Evolutionary conservation across 108 stramenopile species (phyloP).

Genomic region (Cyclotella choctawhatcheeana): DNA sequence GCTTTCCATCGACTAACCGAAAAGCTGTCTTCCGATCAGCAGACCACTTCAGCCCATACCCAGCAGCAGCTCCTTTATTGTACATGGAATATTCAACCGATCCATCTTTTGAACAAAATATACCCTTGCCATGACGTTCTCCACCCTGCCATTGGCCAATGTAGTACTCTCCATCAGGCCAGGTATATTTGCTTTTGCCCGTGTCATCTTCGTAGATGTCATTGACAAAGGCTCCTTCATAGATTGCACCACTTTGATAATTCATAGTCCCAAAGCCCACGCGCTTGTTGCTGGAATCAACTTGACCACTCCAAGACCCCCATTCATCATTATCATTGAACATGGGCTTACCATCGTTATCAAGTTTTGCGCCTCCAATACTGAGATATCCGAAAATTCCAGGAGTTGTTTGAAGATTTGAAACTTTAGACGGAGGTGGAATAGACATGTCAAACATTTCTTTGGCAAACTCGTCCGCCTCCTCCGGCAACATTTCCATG

Average conservation of each 20-base stretch:
- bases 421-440: conserved; percentile 17
- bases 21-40: conserved; percentile 24
- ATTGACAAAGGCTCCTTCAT: conserved; percentile 30
- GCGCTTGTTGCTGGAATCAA: conserved; percentile 17
- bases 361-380: not conserved
- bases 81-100: conserved; percentile 23
- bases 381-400: conserved; percentile 24
- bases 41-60: conserved; percentile 30
- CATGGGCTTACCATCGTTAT: conserved; percentile 23
- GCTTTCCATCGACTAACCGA: conserved; percentile 18
- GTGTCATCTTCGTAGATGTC: conserved; percentile 24
- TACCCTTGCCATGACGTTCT: conserved; percentile 33
- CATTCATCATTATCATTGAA: conserved; percentile 45
- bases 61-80: conserved; percentile 9
- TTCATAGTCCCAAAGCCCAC: conserved; percentile 27
- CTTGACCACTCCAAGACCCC: conserved; percentile 30
- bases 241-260: conserved; percentile 20
- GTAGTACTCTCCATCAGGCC: conserved; percentile 33
- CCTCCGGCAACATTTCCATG: conserved; percentile 17
- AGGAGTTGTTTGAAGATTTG: not conserved
- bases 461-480: conserved; percentile 24
- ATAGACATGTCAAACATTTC: conserved; percentile 27
- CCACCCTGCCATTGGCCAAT: conserved; percentile 33
- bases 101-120: conserved; percentile 12
- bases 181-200: conserved; percentile 26